These are phyloP conservation scores for Plasmopara viticola DNA, from an alignment of 352 stramenopile species.

Conservation along the genomic window DNA sequence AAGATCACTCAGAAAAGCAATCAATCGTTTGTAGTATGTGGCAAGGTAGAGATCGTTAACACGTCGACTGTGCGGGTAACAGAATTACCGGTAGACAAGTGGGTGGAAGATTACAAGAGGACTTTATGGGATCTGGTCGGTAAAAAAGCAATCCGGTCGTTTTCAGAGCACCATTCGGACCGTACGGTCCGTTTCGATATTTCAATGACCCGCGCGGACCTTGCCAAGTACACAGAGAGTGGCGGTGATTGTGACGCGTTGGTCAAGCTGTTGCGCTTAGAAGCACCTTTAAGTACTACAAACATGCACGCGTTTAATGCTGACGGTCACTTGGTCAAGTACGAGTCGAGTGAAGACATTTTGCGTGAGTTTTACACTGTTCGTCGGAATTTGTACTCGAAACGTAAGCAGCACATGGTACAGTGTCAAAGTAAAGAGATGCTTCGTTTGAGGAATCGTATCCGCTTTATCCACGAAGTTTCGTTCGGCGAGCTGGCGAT, in stretches of 20 bases:
- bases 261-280: conserved; percentile 92
- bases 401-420: conserved; percentile 77
- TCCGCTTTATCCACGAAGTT: conserved; percentile 96
- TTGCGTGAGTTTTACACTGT: conserved; percentile 92
- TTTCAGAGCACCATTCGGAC: conserved; percentile 97
- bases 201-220: conserved; percentile 61
- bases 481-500: conserved; percentile 90
- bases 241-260: conserved; percentile 43
- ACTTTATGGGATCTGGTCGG: conserved; percentile 90
- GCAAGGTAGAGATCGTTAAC: conserved; percentile 70
- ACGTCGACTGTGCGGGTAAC: conserved; percentile 93
- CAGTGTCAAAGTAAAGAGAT: conserved; percentile 83
- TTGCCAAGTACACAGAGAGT: conserved; percentile 69
- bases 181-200: conserved; percentile 80
- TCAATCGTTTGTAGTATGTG: conserved; percentile 70
- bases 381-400: conserved; percentile 84
- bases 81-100: conserved; percentile 96
- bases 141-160: conserved; percentile 82
- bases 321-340: conserved; percentile 89
- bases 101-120: conserved; percentile 99
- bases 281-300: conserved; percentile 88
- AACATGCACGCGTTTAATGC: conserved; percentile 98
- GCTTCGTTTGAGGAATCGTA: conserved; percentile 92
- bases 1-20: conserved; percentile 68
- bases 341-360: conserved; percentile 85